Evolutionary conservation across 2,329 filamentous ascomycete species (phyloP).

Genomic region (Lasiodiplodia gonubiensis): DNA sequence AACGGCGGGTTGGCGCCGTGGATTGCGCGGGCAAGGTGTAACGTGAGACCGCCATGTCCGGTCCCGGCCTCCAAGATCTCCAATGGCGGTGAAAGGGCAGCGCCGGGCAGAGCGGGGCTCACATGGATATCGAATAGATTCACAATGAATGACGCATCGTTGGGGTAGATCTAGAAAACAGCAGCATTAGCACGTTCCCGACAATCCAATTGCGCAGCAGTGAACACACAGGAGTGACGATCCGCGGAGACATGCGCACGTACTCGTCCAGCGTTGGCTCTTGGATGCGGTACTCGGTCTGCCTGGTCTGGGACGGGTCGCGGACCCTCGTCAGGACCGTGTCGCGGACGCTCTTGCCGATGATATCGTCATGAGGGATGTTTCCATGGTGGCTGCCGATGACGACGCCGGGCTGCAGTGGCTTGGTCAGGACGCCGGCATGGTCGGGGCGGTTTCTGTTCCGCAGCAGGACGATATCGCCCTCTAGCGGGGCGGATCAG

Average conservation of each 20-base stretch:
- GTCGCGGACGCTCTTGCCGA: slow-evolving; percentile 67
- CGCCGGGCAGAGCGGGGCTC: slow-evolving; percentile 43
- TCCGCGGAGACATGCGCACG: slow-evolving; percentile 67
- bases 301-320: slow-evolving; percentile 63
- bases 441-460: slow-evolving; percentile 42
- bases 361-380: slow-evolving; percentile 62
- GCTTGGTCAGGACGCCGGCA: slow-evolving; percentile 44
- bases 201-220: neutral
- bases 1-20: slow-evolving; percentile 71
- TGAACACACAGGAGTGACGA: slow-evolving; percentile 73
- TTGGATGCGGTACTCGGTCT: slow-evolving; percentile 61
- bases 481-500: slow-evolving; percentile 36
- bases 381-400: slow-evolving; percentile 55
- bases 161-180: slow-evolving; percentile 68
- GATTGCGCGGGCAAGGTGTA: slow-evolving; percentile 76
- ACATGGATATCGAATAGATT: slow-evolving; percentile 77
- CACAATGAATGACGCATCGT: slow-evolving; percentile 76
- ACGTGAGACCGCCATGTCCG: slow-evolving; percentile 79
- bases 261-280: slow-evolving; percentile 76
- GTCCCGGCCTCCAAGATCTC: slow-evolving; percentile 86
- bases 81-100: slow-evolving; percentile 51
- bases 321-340: slow-evolving; percentile 57
- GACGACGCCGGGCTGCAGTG: slow-evolving; percentile 43
- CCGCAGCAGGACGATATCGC: slow-evolving; percentile 51
- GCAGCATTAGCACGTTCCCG: neutral